Evolutionary conservation across 2,329 filamentous ascomycete species (phyloP), one percentile per base, ranked within the genome.

Genomic region (Myotisia sp.): DNA sequence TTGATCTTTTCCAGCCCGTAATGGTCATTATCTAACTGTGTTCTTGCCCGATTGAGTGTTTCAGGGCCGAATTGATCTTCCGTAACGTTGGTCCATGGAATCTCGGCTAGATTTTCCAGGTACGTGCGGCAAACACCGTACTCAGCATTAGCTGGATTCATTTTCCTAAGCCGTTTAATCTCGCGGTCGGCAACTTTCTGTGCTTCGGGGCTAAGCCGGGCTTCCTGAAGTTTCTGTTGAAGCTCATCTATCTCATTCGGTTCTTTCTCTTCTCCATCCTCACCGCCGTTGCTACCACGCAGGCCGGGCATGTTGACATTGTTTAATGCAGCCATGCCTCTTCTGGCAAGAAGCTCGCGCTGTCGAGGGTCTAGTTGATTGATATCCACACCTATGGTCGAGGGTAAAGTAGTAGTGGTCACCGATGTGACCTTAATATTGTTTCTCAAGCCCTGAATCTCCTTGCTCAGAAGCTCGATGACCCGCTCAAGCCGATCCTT

Each of bases 1-100:
- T 98, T 98, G 51, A 98, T 87, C 58, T 87, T 92, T 41, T 95
- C 85, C 9, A 98, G 65, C 0, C 90, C 90, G 47, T 95, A 95
- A 56, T 98, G 90, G 51, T 98, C 90, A 43, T 92, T 78, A 49
- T 98, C 85, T 4, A 98, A 70, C 56, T 95, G 90, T 59, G 85
- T 82, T 36, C 84, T 75, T 5, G 90, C 90, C 46, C 70, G 71
- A 38, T 71, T 67, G 37, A 95, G 56, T 0, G 86, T 94, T 6
- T 84, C 78, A 0, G 74, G 70, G 5, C 86, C 84, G 3, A 98
- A 71, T 20, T 84, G 76, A 50, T 95, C 87, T 41, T 90, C 77
- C 0, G 87, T 95, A 33, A 73, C 66, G 43, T 76, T 75, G 2
- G 78, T 74, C 90, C 90, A 98, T 0, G 90, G 90, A 32, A 98